phyloP scores from a whole-genome alignment of 2,329 filamentous ascomycete species.

The Fusarium sarcochroum region DNA sequence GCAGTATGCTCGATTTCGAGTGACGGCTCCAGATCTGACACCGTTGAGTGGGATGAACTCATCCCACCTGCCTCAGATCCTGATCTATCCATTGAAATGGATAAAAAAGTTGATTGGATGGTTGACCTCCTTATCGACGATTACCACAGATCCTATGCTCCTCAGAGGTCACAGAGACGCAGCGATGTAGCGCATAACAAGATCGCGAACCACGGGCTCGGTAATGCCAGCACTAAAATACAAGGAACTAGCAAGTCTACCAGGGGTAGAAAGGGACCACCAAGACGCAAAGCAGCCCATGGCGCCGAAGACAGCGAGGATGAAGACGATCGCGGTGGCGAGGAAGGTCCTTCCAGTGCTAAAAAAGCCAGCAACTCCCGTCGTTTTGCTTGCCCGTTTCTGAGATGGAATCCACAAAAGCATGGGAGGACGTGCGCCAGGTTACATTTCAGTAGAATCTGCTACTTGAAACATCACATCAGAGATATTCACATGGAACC shows the following conservation, averaged over 20 bases:
- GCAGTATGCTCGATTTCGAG: not conserved
- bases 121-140: not conserved
- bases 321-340: not conserved
- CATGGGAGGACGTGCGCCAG: not conserved
- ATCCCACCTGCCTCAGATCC: not conserved
- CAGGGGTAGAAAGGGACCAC: fast-evolving
- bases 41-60: not conserved
- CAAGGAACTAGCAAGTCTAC: not conserved
- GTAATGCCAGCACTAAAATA: fast-evolving
- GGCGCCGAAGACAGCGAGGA: not conserved
- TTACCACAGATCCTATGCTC: constrained; percentile 2
- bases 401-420: not conserved
- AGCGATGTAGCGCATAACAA: not conserved
- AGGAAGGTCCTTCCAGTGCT: fast-evolving
- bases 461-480: not conserved
- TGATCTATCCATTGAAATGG: not conserved
- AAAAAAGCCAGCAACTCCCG: fast-evolving
- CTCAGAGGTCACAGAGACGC: not conserved
- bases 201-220: no score
- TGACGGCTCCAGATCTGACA: no score
- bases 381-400: constrained; percentile 14
- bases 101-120: not conserved
- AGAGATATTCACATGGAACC: not conserved
- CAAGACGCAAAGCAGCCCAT: not conserved
- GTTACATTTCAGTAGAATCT: not conserved